Conservation (phyloP, 345 rosid genomes). For the Eucalyptus cloeziana region DNA sequence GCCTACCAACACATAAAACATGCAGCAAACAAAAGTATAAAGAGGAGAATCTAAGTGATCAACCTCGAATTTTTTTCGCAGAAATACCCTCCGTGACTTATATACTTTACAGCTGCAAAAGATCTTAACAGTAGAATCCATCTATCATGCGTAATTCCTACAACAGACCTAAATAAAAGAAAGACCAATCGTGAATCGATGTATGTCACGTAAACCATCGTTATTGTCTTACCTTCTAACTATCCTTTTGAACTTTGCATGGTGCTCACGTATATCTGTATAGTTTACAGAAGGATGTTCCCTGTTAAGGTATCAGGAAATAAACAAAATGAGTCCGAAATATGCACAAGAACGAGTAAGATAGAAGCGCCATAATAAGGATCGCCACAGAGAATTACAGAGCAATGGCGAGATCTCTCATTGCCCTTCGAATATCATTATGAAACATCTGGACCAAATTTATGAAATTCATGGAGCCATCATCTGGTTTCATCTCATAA, state of each 20-base stretch:
- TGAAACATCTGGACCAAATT: not conserved
- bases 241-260: not conserved
- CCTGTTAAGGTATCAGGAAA: not conserved
- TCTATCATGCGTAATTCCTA: not conserved
- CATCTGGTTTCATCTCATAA: not conserved
- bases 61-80: not conserved
- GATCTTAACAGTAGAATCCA: not conserved
- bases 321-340: not conserved
- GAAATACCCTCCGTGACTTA: not conserved
- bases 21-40: not conserved
- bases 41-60: not conserved
- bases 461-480: not conserved
- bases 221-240: not conserved
- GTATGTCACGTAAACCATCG: not conserved
- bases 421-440: not conserved
- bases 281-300: not conserved
- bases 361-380: not conserved
- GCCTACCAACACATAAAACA: not conserved
- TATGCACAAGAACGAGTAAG: not conserved
- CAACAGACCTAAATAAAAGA: not conserved
- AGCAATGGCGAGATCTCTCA: not conserved
- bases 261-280: not conserved
- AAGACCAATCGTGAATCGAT: not conserved
- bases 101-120: not conserved
- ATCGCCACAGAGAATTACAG: not conserved